Conservation (phyloP, 208 protist genomes). For the Angomonas desouzai region DNA sequence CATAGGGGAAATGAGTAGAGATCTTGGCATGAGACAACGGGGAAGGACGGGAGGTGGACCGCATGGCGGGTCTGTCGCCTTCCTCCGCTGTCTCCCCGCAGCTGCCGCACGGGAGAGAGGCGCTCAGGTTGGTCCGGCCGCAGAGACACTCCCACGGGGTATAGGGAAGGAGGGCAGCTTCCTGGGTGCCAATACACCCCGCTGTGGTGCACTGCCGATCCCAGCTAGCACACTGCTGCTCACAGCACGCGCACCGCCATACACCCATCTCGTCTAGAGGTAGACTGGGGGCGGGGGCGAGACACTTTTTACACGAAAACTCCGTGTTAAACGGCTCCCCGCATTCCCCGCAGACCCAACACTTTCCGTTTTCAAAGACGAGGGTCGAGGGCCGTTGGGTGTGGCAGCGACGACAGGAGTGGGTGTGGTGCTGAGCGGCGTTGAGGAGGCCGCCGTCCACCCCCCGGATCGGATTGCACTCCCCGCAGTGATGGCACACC, state of each 20-base stretch:
- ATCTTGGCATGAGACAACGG: background rate
- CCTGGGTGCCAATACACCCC: constrained; percentile 34
- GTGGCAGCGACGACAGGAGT: constrained; percentile 31
- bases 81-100: constrained; percentile 23
- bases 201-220: constrained; percentile 19
- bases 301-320: constrained; percentile 35
- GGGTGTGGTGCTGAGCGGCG: background rate
- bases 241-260: constrained; percentile 49
- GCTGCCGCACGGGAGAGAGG: constrained; percentile 25
- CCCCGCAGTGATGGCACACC: constrained; percentile 34
- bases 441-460: background rate
- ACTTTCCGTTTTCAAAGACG: constrained; percentile 28
- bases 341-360: constrained; percentile 35
- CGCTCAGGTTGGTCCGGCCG: constrained; percentile 28
- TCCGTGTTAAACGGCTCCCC: constrained; percentile 20
- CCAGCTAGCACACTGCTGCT: constrained; percentile 33
- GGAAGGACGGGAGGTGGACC: background rate
- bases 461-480: constrained; percentile 20
- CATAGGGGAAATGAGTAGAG: background rate
- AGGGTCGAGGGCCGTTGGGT: constrained; percentile 24
- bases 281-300: constrained; percentile 34
- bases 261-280: constrained; percentile 23
- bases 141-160: constrained; percentile 52
- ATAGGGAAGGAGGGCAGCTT: constrained; percentile 21
- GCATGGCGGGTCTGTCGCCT: background rate